Conservation (phyloP, 495 filamentous ascomycete species). For the Penicillium arizonense region DNA sequence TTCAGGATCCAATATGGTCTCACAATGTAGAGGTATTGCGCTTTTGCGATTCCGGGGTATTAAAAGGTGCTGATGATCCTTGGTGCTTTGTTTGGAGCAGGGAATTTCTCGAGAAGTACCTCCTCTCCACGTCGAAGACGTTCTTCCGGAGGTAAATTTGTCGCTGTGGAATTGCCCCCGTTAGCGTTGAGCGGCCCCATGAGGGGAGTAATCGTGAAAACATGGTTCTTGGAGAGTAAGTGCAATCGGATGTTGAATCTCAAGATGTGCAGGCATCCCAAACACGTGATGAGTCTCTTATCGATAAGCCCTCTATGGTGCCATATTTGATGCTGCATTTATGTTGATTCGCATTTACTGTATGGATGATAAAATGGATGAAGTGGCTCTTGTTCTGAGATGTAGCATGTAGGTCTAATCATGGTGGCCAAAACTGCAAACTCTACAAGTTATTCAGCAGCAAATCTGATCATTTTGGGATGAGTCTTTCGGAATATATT, state of each 20-base stretch:
- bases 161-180: constrained; percentile 13
- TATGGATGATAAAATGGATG: no score
- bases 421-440: no score
- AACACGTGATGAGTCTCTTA: constrained; percentile 18
- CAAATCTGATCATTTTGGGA: no score
- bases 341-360: no score
- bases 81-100: constrained; percentile 26
- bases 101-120: constrained; percentile 40
- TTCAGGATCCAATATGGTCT: neutral
- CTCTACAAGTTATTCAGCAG: no score
- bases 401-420: no score
- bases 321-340: no score
- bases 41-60: constrained; percentile 40
- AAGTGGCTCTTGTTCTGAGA: no score
- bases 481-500: no score
- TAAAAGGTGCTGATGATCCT: constrained; percentile 36
- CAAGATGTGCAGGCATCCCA: constrained; percentile 9
- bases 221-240: constrained; percentile 25
- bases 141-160: constrained; percentile 13
- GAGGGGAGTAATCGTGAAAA: constrained; percentile 30
- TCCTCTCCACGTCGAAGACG: constrained; percentile 25
- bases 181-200: constrained; percentile 22
- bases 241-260: constrained; percentile 11
- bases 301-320: constrained; percentile 11
- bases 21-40: constrained; percentile 47